Conservation (phyloP, 2,329 filamentous ascomycete genomes). For the Cordyceps militaris region DNA sequence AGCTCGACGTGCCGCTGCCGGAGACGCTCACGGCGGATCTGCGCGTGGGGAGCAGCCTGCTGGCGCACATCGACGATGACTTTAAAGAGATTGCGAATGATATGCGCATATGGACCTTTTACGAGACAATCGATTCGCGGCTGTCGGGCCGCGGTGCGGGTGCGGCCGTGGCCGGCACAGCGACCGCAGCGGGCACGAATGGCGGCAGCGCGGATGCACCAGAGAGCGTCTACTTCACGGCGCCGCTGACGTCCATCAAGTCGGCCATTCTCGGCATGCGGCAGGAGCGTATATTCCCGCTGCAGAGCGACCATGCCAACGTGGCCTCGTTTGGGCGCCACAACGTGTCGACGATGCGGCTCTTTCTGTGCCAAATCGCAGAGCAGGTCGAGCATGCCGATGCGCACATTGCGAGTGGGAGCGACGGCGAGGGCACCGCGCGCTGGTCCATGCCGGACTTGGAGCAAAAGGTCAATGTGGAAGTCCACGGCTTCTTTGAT, state of each 20-base stretch:
- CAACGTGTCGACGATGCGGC: conserved; percentile 40
- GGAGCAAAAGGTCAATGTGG: conserved; percentile 47
- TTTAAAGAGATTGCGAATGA: conserved; percentile 52
- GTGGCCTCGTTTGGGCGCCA: conserved; percentile 47
- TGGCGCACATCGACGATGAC: conserved; percentile 45
- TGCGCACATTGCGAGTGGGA: conserved; percentile 15
- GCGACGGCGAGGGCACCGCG: neutral
- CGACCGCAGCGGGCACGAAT: neutral
- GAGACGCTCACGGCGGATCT: conserved; percentile 43
- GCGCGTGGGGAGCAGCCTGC: conserved; percentile 40
- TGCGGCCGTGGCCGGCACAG: conserved; percentile 20
- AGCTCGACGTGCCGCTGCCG: conserved; percentile 44
- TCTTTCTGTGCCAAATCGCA: conserved; percentile 31
- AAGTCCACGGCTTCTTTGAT: conserved; percentile 53
- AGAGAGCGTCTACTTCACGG: conserved; percentile 48
- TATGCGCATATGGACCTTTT: conserved; percentile 54
- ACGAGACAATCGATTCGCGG: conserved; percentile 55
- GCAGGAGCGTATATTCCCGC: conserved; percentile 43
- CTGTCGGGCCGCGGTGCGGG: conserved; percentile 37
- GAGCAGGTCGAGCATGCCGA: conserved; percentile 28
- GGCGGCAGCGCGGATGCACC: conserved; percentile 10
- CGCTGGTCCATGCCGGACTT: conserved; percentile 27
- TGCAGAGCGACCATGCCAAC: conserved; percentile 49
- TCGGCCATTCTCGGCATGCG: conserved; percentile 45
- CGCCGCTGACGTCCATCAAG: conserved; percentile 52